Evolutionary conservation across 2,329 filamentous ascomycete genomes (phyloP).

Genomic region (Calonectria montana): DNA sequence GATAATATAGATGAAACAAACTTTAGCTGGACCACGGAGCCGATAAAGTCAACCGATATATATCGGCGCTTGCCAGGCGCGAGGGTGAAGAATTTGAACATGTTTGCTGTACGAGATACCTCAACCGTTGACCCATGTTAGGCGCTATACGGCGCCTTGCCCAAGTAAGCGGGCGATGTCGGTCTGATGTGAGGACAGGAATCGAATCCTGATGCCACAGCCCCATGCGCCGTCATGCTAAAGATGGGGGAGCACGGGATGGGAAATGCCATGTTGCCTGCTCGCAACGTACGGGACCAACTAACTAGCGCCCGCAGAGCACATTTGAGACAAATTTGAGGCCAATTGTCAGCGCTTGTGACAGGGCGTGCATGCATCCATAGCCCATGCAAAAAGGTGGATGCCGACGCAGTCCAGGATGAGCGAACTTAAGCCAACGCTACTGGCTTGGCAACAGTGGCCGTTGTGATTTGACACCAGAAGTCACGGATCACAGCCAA

Average conservation of each 20-base stretch:
- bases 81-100: background rate
- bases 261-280: background rate
- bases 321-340: slow-evolving; percentile 6
- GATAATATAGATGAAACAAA: background rate
- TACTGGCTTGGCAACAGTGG: background rate
- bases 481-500: background rate
- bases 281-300: background rate
- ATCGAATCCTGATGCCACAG: background rate
- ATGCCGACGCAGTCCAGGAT: background rate
- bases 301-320: background rate
- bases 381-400: slow-evolving; percentile 1
- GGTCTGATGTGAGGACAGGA: background rate
- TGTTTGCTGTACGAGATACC: background rate
- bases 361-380: background rate
- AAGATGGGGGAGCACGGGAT: background rate
- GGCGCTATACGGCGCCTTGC: background rate
- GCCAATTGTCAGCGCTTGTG: slow-evolving; percentile 2
- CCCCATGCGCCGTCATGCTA: slow-evolving; percentile 51
- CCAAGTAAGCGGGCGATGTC: background rate
- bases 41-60: background rate
- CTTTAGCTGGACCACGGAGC: background rate
- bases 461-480: background rate
- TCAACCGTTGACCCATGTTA: background rate
- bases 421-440: background rate
- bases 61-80: background rate